phyloP scores from a whole-genome alignment of 257 asterid species.

The Przewalskia tangutica region DNA sequence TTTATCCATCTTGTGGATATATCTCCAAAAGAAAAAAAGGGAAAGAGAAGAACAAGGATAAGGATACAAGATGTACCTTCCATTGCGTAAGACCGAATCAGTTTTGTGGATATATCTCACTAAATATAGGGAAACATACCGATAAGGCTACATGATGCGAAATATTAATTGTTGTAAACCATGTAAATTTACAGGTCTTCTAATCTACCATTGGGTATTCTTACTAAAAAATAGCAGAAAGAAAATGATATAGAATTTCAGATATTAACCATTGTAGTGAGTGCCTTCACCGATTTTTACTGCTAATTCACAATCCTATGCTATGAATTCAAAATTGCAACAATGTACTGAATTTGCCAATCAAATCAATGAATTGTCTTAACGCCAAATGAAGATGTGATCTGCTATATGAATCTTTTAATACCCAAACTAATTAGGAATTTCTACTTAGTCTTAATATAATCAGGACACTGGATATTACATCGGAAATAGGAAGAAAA shows the following conservation, averaged over 20 bases:
- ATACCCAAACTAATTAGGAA: not conserved
- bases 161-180: not conserved
- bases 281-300: not conserved
- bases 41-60: not conserved
- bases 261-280: not conserved
- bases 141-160: not conserved
- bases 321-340: not conserved
- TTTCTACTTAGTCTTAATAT: not conserved
- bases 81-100: not conserved
- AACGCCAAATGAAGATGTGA: not conserved
- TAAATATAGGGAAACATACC: not conserved
- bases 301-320: not conserved
- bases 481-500: not conserved
- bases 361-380: not conserved
- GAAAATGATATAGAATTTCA: not conserved
- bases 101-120: not conserved
- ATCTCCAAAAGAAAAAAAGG: not conserved
- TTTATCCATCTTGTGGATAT: not conserved
- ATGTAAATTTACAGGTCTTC: not conserved
- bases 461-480: not conserved
- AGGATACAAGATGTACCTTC: not conserved
- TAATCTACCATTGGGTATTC: not conserved
- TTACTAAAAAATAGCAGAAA: not conserved
- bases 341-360: not conserved
- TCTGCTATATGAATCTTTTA: not conserved